phyloP scores from a whole-genome alignment of 179 eudicot species.

The Sideroxylon spinosum region DNA sequence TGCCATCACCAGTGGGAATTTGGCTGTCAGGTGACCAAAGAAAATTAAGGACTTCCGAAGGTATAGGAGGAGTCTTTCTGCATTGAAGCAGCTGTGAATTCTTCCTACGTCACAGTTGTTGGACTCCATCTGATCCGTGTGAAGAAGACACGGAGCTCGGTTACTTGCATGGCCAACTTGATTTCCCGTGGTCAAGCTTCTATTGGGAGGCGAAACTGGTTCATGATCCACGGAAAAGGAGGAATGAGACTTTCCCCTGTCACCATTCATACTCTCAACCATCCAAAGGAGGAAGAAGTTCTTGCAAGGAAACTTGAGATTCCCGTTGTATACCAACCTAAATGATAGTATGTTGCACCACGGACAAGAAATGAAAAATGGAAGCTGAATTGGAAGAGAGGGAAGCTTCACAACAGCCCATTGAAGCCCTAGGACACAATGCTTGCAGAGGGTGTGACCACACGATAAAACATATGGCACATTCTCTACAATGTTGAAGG shows the following conservation, averaged over 20 bases:
- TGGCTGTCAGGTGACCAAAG: slow-evolving; percentile 43
- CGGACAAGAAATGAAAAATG: slow-evolving; percentile 57
- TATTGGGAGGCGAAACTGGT: slow-evolving; percentile 19
- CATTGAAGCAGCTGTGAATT: slow-evolving; percentile 17
- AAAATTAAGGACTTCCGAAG: slow-evolving; percentile 42
- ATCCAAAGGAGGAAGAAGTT: slow-evolving; percentile 65
- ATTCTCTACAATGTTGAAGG: slow-evolving; percentile 61
- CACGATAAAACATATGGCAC: slow-evolving; percentile 64
- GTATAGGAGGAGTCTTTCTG: slow-evolving; percentile 32
- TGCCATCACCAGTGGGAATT: slow-evolving; percentile 47
- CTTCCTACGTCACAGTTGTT: slow-evolving; percentile 15
- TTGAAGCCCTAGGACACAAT: slow-evolving; percentile 51
- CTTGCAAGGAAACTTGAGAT: slow-evolving; percentile 46
- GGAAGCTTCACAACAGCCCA: slow-evolving; percentile 55
- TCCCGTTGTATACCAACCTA: slow-evolving; percentile 41
- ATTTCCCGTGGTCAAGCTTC: slow-evolving; percentile 14
- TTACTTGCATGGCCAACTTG: slow-evolving; percentile 16
- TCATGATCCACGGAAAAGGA: slow-evolving; percentile 32
- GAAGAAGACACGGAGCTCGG: neutral
- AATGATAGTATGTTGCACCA: slow-evolving; percentile 57
- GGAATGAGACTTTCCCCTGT: slow-evolving; percentile 34
- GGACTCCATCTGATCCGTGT: slow-evolving; percentile 17
- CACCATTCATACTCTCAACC: slow-evolving; percentile 65
- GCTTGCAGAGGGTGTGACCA: slow-evolving; percentile 60
- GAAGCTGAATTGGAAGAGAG: slow-evolving; percentile 47